Base-by-base conservation (phyloP, 2,329 filamentous ascomycete species). In the Epichloe brachyelytri region DNA sequence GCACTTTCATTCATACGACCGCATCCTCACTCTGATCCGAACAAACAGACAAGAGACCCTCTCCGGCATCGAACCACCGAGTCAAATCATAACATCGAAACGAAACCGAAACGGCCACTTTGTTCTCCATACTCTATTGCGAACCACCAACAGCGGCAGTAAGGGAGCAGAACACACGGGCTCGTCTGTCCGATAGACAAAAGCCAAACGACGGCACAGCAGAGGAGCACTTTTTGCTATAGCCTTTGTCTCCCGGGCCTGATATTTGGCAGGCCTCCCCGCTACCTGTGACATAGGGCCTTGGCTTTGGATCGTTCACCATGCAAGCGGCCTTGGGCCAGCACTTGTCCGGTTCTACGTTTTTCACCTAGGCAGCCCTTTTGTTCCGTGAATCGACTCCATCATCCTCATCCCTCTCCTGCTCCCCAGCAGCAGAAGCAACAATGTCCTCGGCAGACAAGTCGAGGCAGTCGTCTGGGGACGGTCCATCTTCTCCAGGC, bases 401-500 rank as follows among this genome's bases (percentile, higher is more conserved):
- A 38, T 37, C 12, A 4, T 46, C 5, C 30, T 22, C 33, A 22
- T 15, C 20, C 22, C 22, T 22, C 44, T 8, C 34, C 26, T 4
- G 8, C 8, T 30, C 3, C 8, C 26, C 8, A 30, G 26, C 26
- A 30, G 26, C n/a, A 20, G 20, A 45, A 46, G 47, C 47, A 56
- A 60, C 58, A 62, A 80, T 80, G 80, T 74, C 82, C 61, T 75
- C 79, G 64, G 76, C 85, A 73, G 84, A 87, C 73, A 88, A 90
- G 72, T 77, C 84, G 62, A 82, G 86, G 69, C 86, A 91, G 74
- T 88, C 86, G 57, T 89, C 87, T 51, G 71, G 71, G 76, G 76
- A 63, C 84, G 82, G 64, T 88, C 85, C 56, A 88, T 96, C 74
- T 96, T 96, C 73, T 89, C 88, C 62, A 81, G 89, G 64, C 86